phyloP scores from a whole-genome alignment of 1,139 yeast species.

The Magnusiomyces magnusii region DNA sequence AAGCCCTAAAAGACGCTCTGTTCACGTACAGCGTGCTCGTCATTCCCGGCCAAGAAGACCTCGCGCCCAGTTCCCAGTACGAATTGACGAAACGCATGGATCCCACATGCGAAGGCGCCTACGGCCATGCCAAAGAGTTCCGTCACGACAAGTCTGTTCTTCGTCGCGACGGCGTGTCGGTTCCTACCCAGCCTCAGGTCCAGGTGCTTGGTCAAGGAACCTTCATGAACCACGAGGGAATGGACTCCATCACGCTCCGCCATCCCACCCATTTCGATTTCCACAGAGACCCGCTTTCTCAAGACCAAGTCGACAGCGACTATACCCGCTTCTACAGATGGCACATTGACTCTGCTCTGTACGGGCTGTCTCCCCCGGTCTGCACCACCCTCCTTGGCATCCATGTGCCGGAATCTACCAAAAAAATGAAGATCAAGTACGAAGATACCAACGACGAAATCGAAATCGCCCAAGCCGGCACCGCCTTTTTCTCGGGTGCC shows the following conservation, averaged over 20 bases:
- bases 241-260: slow-evolving; percentile 58
- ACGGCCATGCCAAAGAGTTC: slow-evolving; percentile 82
- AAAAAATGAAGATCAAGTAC: slow-evolving; percentile 47
- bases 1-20: slow-evolving; percentile 53
- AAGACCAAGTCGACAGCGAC: slow-evolving; percentile 51
- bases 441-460: slow-evolving; percentile 60
- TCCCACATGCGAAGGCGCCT: slow-evolving; percentile 60
- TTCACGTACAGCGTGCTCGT: slow-evolving; percentile 62
- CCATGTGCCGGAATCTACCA: slow-evolving; percentile 50
- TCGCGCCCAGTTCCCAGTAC: slow-evolving; percentile 69
- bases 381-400: slow-evolving; percentile 78
- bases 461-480: slow-evolving; percentile 72
- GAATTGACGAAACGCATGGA: slow-evolving; percentile 67
- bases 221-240: slow-evolving; percentile 58
- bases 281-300: slow-evolving; percentile 60
- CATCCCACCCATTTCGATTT: slow-evolving; percentile 80
- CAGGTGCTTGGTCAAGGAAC: slow-evolving; percentile 81
- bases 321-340: slow-evolving; percentile 81
- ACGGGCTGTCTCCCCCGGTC: slow-evolving; percentile 76
- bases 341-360: slow-evolving; percentile 88
- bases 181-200: slow-evolving; percentile 78
- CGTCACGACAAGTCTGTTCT: slow-evolving; percentile 71
- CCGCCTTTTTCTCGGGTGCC: slow-evolving; percentile 78
- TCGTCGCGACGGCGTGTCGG: slow-evolving; percentile 70
- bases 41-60: slow-evolving; percentile 57